Evolutionary conservation across 805 yeast species (phyloP), one percentile per base, ranked within the genome.

Genomic region (Ogataea neopini): DNA sequence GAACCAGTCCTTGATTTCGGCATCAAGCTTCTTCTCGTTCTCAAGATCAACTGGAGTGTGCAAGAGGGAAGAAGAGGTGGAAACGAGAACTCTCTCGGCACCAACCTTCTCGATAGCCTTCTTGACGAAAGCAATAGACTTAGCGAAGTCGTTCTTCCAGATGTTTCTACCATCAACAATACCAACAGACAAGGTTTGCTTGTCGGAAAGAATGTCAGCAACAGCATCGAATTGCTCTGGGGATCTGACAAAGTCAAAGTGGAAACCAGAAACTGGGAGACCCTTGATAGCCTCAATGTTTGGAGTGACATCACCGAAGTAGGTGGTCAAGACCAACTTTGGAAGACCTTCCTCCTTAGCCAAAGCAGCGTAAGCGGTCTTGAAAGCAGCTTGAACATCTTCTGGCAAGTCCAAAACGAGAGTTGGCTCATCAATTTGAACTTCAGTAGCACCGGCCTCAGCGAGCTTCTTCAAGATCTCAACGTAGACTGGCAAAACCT

Each of bases 301-400:
- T 77, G 98, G 98, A 76, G 90, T 86, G 64, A 88, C 97, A 67
- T 95, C 96, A 80, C 99, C 99, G 71, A 94, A 94, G 84, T 94
- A 94, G 64, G 98, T 77, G 68, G 98, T 80, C 66, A 94, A 72
- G 62, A 85, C 74, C 61, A 94, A 73, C 72, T 86, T 83, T 72
- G 96, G 96, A 63, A 84, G 70, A 58, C 81, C 80, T 63, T 76
- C 81, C 69, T 77, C 74, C 64, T 81, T 75, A 60, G 84, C 81
- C 50, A 92, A 77, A 70, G 71, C 79, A 59, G 83, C 87, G 77
- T 81, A 94, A 68, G 98, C 96, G 53, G 81, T 79, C 81, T 88
- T 83, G 86, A 77, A 88, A 70, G 96, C 92, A 56, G 83, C 81
- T 78, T 90, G 83, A 63, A 86, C 86, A 55, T 81, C 74, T 69